These are phyloP conservation scores for Trichoderma hamatum DNA, from an alignment of 2,329 filamentous ascomycete species.

Conservation along the genomic window DNA sequence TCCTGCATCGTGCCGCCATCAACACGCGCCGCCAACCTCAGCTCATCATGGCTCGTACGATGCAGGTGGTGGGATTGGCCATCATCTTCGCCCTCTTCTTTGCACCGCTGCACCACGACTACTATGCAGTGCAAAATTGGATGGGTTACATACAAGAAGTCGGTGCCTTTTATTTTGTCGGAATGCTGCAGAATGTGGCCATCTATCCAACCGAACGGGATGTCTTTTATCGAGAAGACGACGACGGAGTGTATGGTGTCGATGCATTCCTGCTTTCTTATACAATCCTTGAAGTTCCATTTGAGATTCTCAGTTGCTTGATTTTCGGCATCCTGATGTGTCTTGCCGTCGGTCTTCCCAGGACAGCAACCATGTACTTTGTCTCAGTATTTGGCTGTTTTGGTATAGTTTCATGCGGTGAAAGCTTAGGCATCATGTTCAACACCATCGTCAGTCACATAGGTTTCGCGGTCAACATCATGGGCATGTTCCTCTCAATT, in stretches of 20 bases:
- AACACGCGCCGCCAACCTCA: slow-evolving; percentile 70
- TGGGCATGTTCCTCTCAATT: slow-evolving; percentile 69
- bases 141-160: slow-evolving; percentile 74
- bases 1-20: slow-evolving; percentile 67
- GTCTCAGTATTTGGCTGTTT: slow-evolving; percentile 70
- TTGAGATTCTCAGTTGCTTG: slow-evolving; percentile 67
- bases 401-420: slow-evolving; percentile 73
- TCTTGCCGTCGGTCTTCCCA: slow-evolving; percentile 66
- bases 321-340: slow-evolving; percentile 67
- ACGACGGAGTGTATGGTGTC: slow-evolving; percentile 70
- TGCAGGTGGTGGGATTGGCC: slow-evolving; percentile 67
- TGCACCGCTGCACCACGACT: slow-evolving; percentile 69
- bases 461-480: slow-evolving; percentile 75
- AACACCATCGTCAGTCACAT: slow-evolving; percentile 74
- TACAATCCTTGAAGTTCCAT: slow-evolving; percentile 69
- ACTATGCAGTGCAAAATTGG: slow-evolving; percentile 70
- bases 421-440: slow-evolving; percentile 77
- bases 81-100: slow-evolving; percentile 69
- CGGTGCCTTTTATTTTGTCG: slow-evolving; percentile 71
- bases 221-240: slow-evolving; percentile 76
- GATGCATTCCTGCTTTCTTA: slow-evolving; percentile 73
- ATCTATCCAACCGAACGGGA: slow-evolving; percentile 73
- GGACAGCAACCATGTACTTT: slow-evolving; percentile 67
- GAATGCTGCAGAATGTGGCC: slow-evolving; percentile 78
- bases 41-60: slow-evolving; percentile 65